A percentile compares a stretch with the other conserved stretches of the same genome.
Evolutionary conservation across 1,284 basidiomycete genomes (phyloP).

Genomic region (Cystobasidium slooffiae): DNA sequence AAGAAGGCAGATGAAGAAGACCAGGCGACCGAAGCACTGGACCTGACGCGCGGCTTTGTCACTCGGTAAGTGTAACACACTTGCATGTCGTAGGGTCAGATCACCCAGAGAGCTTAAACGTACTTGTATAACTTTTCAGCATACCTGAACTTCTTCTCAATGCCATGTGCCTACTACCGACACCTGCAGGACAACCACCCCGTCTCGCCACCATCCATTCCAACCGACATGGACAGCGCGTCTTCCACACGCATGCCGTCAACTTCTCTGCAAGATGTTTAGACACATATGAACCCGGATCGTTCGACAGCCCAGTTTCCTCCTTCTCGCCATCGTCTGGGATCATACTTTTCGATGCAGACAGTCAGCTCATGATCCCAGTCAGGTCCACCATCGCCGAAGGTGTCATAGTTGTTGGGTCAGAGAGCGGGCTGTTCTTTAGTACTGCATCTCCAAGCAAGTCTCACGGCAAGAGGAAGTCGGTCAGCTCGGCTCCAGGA

Average conservation of each 20-base stretch:
- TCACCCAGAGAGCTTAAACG: not conserved
- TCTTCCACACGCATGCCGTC: conserved; percentile 35
- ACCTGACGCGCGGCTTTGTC: conserved; percentile 47
- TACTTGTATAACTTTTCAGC: not conserved
- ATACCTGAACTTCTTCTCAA: conserved; percentile 49
- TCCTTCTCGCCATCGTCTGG: conserved; percentile 16
- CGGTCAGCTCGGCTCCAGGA: conserved; percentile 12
- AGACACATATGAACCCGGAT: conserved; percentile 30
- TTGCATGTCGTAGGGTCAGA: not conserved
- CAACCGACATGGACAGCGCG: conserved; percentile 31
- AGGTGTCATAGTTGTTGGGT: conserved; percentile 50
- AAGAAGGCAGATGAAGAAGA: conserved; percentile 11
- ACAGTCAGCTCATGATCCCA: conserved; percentile 47
- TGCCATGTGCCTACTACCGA: conserved; percentile 44
- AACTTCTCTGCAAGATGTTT: conserved; percentile 16
- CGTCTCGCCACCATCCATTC: conserved; percentile 35
- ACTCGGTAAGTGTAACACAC: conserved; percentile 36
- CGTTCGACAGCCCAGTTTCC: not conserved
- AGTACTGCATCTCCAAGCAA: conserved; percentile 15
- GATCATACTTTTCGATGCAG: conserved; percentile 46
- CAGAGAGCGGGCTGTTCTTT: conserved; percentile 44
- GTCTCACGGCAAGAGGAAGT: not conserved
- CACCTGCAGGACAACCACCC: not conserved
- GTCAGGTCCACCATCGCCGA: conserved; percentile 6
- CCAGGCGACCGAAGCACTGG: conserved; percentile 1